Base-by-base conservation (phyloP, 2,329 filamentous ascomycete species). In the Aspergillus sp. region DNA sequence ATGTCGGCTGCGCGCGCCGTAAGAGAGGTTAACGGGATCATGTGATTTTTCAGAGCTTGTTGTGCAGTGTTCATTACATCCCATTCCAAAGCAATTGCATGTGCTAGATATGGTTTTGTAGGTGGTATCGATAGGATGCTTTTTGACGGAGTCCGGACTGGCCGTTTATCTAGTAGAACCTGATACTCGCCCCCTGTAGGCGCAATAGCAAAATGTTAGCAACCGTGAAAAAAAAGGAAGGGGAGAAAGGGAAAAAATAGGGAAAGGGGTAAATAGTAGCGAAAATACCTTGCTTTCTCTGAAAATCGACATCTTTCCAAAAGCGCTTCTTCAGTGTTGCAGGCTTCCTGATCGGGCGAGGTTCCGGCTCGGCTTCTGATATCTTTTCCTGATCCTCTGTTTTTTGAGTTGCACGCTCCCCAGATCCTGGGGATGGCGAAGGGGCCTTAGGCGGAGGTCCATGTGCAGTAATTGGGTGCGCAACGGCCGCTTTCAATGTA, bases 81-180 rank as follows among this genome's bases (percentile, higher is more conserved):
- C 95, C 95, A 99, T 79, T 99, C 95, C 44, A 96, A 78, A 3
- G 93, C 95, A 61, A 99, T 87, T 56, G 91, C 90, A 44, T 87
- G 83, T 22, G 93, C 93, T 39, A 98, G 88, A 68, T 91, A 84
- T 32, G 86, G 87, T 77, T 97, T 98, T 56, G 82, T 83, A 2
- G 78, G 67, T 0, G 95, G 93, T 26, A 98, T 68, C 2, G 82
- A 84, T 66, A 99, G 80, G 62, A 91, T 80, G 70, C 93, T 91
- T 53, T 87, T 87, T 7, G 80, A 64, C 0, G 88, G 89, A 51
- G 90, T 91, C 60, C 93, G 87, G 59, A 99, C 85, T 4, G 92
- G 87, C 24, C 92, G 84, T 22, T 80, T 74, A 77, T 98, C 95
- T 62, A 98, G 87, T 64, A 88, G 80, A 55, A 98, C 79, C 62